Evolutionary conservation across 2,329 filamentous ascomycete species (phyloP).

Genomic region (Zalaria sp.): DNA sequence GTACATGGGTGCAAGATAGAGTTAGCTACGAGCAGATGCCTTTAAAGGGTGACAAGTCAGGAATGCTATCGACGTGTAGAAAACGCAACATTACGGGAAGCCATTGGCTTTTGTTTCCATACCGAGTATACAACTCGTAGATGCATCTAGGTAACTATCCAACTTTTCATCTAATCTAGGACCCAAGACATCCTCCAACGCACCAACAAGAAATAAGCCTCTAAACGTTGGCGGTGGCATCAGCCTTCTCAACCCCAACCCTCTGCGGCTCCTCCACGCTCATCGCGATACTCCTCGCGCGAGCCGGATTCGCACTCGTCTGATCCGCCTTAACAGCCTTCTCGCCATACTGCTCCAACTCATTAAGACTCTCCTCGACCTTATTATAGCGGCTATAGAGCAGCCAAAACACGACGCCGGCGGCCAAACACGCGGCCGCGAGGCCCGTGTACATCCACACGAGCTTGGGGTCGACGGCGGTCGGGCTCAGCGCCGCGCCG

Average conservation of each 20-base stretch:
- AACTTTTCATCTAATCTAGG: neutral
- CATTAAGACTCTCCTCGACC: slow-evolving; percentile 36
- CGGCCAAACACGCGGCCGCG: slow-evolving; percentile 7
- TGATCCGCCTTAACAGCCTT: neutral
- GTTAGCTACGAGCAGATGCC: no score
- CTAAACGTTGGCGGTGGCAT: neutral
- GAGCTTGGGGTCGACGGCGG: slow-evolving; percentile 49
- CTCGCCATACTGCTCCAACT: slow-evolving; percentile 20
- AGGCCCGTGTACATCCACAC: slow-evolving; percentile 41
- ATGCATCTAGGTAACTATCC: no score
- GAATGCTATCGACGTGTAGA: no score
- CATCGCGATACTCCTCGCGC: neutral
- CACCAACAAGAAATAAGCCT: neutral
- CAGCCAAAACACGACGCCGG: slow-evolving; percentile 14
- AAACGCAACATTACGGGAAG: no score
- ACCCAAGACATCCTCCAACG: no score
- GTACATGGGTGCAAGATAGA: no score
- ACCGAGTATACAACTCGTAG: no score
- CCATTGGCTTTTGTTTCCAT: no score
- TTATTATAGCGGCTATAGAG: slow-evolving; percentile 27
- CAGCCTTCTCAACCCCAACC: neutral
- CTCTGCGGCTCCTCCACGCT: neutral
- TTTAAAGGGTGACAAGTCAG: no score
- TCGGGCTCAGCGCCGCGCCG: slow-evolving; percentile 46
- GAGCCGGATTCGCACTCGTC: neutral